Evolutionary conservation across 2,329 filamentous ascomycete species (phyloP).

Genomic region (Penicillium sp.): DNA sequence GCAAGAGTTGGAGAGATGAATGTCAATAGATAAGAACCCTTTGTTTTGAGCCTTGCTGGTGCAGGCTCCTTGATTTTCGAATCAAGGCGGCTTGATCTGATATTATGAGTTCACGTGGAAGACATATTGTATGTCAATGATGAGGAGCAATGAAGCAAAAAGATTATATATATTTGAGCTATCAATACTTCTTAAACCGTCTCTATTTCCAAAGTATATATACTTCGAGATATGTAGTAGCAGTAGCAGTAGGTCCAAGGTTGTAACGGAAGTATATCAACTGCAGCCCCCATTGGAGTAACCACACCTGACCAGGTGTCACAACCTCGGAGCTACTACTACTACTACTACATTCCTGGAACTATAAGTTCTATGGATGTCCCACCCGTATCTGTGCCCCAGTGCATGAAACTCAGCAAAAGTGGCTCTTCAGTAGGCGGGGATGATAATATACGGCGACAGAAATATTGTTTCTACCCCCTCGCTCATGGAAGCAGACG

Average conservation of each 20-base stretch:
- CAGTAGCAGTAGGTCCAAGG: not conserved
- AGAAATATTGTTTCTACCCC: conserved; percentile 40
- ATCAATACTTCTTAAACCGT: not conserved
- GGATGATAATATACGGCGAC: conserved; percentile 36
- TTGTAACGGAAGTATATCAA: too few species aligned
- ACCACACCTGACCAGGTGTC: too few species aligned
- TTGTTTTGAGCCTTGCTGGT: conserved; percentile 20
- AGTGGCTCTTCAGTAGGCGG: conserved; percentile 65
- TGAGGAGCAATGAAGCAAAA: conserved; percentile 24
- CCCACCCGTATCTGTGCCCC: conserved; percentile 69
- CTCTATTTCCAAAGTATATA: too few species aligned
- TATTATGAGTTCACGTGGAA: conserved; percentile 26
- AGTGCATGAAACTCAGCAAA: conserved; percentile 57
- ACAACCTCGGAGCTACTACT: too few species aligned
- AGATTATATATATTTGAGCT: conserved; percentile 1
- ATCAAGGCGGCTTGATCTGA: conserved; percentile 5
- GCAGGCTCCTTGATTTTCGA: not conserved
- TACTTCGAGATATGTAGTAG: too few species aligned
- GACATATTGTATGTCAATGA: conserved; percentile 25
- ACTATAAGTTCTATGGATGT: conserved; percentile 42
- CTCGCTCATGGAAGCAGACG: conserved; percentile 40
- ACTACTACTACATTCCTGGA: not conserved
- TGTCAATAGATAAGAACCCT: conserved; percentile 18
- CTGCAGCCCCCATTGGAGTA: too few species aligned
- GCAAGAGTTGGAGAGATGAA: conserved; percentile 3